Evolutionary conservation across 306 rosid genomes (phyloP), one percentile per base, ranked within the genome.

Genomic region (Albizia julibrissin): DNA sequence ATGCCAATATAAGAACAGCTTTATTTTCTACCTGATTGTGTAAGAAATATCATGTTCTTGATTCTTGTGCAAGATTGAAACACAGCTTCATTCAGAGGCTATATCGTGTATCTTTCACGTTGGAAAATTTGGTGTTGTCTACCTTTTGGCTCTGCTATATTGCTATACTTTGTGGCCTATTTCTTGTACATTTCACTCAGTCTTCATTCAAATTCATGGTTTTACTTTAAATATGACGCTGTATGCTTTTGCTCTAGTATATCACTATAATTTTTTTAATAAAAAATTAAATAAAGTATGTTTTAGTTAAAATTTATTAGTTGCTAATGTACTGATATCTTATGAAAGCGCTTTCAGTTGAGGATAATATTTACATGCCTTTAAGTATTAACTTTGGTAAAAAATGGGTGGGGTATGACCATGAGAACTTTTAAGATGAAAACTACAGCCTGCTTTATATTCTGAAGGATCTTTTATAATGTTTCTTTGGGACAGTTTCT

Each of bases 21-120:
- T 43, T 46, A 39, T 29, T 77, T 16, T 43, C 21, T 29, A 70
- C 34, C 81, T 44, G 42, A 61, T 61, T 69, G 27, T 26, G 34
- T 24, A 40, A 50, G 21, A 47, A 64, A 62, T 46, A 72, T 19
- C 13, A 39, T 71, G 34, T 31, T 29, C 49, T 65, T 66, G 42
- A 40, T 24, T 64, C 74, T 72, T 29, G 29, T 40, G 62, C 42
- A 19, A 72, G 59, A 65, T 54, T 80, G 70, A 52, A 73, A 73
- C 12, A 29, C 42, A 50, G 39, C 62, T 34, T 65, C 31, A 62
- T 62, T 61, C 16, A 61, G 34, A 59, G 81, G 52, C 4, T 33
- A 40, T 33, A 44, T 22, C 78, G 2, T 77, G 21, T 59, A 27
- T 22, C 19, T 69, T 77, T 82, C 52, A 11, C 42, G 1, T 44